Evolutionary conservation across 176 grass and related monocot species (phyloP).

Genomic region (Zea mays): Zm-B73-REFERENCE-NAM-5.0 NC_050098.1:201856001-201856500

Average conservation of each 20-base stretch:
- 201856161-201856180: constrained; percentile 44
- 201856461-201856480: constrained; percentile 94
- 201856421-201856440: constrained; percentile 38
- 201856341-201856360: constrained; percentile 54
- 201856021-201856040: constrained; percentile 34
- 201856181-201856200: constrained; percentile 47
- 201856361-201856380: constrained; percentile 46
- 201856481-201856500: constrained; percentile 91
- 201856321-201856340: constrained; percentile 61
- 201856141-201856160: constrained; percentile 36
- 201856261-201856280: constrained; percentile 53
- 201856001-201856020: constrained; percentile 32
- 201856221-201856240: constrained; percentile 49
- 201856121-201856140: constrained; percentile 36
- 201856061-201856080: constrained; percentile 31
- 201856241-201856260: constrained; percentile 56
- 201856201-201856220: constrained; percentile 49
- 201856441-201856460: constrained; percentile 71
- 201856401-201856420: constrained; percentile 24
- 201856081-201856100: constrained; percentile 31
- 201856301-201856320: constrained; percentile 54
- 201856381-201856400: constrained; percentile 24
- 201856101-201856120: constrained; percentile 40
- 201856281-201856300: constrained; percentile 54
- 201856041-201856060: constrained; percentile 39